These are phyloP conservation scores for Beta lomatogona DNA, from an alignment of 179 eudicot genomes.

Conservation along the genomic window DNA sequence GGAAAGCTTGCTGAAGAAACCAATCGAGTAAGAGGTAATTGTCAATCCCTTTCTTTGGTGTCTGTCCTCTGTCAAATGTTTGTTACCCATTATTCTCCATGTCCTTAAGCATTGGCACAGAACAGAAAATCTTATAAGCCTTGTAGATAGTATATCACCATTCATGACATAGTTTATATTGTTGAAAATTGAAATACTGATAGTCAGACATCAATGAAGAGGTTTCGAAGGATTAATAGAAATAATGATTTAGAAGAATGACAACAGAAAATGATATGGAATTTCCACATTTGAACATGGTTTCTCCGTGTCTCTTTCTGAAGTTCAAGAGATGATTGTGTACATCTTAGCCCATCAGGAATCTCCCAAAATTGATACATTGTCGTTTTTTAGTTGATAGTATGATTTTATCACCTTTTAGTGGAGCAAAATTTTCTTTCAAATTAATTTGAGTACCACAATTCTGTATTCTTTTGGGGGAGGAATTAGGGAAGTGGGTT, in stretches of 20 bases:
- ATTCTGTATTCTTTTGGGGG: no score
- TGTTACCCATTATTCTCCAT: background rate
- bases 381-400: background rate
- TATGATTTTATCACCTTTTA: background rate
- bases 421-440: no score
- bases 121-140: background rate
- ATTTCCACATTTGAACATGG: no score
- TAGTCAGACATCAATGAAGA: background rate
- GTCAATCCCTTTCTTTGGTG: background rate
- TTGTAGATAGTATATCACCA: background rate
- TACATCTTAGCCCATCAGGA: background rate
- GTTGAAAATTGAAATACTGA: background rate
- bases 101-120: background rate
- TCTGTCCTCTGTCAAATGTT: background rate
- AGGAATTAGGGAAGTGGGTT: no score
- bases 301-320: no score
- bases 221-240: background rate
- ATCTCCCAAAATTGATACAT: background rate
- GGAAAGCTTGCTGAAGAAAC: constrained; percentile 99
- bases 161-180: background rate
- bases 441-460: no score
- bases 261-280: background rate
- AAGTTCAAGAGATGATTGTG: background rate
- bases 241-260: background rate
- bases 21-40: constrained; percentile 82